These are phyloP conservation scores for Uncinocarpus reesii DNA, from an alignment of 2,329 filamentous ascomycete genomes.

Conservation along the genomic window DNA sequence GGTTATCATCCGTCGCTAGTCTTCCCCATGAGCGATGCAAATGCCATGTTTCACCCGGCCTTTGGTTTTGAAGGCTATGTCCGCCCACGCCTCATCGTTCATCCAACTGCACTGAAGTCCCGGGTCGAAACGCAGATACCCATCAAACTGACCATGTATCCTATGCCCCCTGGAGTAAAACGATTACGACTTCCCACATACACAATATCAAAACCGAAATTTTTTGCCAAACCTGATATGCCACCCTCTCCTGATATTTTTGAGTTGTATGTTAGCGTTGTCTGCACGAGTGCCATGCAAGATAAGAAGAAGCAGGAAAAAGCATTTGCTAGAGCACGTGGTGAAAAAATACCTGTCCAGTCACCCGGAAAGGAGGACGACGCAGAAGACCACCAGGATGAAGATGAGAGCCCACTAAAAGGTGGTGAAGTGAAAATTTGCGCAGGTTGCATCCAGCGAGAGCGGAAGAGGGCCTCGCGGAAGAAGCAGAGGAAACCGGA, in stretches of 20 bases:
- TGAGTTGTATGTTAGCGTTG: slow-evolving; percentile 68
- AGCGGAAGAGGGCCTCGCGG: slow-evolving; percentile 78
- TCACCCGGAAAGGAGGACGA: slow-evolving; percentile 34
- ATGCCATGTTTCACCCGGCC: slow-evolving; percentile 23
- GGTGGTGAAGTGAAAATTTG: slow-evolving; percentile 94
- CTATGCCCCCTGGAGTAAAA: slow-evolving; percentile 63
- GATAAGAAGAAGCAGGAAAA: slow-evolving; percentile 55
- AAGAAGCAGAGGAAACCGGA: slow-evolving; percentile 92
- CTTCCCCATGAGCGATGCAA: slow-evolving; percentile 20
- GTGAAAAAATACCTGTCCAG: slow-evolving; percentile 33
- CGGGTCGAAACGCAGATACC: slow-evolving; percentile 95
- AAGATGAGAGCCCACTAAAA: slow-evolving; percentile 64
- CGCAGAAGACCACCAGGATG: slow-evolving; percentile 45
- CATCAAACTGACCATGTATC: slow-evolving; percentile 67
- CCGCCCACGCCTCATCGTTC: slow-evolving; percentile 46
- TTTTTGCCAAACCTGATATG: slow-evolving; percentile 62
- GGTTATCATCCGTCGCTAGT: slow-evolving; percentile 14
- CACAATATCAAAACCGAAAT: slow-evolving; percentile 88
- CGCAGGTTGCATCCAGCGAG: slow-evolving; percentile 77
- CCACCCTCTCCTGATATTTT: slow-evolving; percentile 58
- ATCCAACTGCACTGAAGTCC: slow-evolving; percentile 66
- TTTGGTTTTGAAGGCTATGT: slow-evolving; percentile 26
- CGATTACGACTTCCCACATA: slow-evolving; percentile 78
- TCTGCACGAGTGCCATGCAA: slow-evolving; percentile 87
- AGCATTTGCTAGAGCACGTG: slow-evolving; percentile 52